Conservation (phyloP, 768 basidiomycete species). For the Mrakia frigida region DNA sequence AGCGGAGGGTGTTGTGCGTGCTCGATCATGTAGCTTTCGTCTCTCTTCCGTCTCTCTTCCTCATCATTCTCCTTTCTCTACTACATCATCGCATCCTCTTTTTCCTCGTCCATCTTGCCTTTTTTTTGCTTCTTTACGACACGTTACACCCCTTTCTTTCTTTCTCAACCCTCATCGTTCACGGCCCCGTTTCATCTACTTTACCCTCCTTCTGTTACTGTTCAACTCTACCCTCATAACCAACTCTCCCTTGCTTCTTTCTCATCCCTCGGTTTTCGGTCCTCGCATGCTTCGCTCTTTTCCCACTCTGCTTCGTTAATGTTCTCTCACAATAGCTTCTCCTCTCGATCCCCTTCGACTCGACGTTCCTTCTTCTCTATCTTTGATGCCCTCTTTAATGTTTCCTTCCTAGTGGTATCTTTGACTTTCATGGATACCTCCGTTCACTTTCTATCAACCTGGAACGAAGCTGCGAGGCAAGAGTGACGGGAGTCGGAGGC, state of each 20-base stretch:
- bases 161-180: background rate
- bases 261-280: too few species aligned
- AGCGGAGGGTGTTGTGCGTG: conserved; percentile 5
- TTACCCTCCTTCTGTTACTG: background rate
- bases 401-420: too few species aligned
- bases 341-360: background rate
- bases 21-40: background rate
- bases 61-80: background rate
- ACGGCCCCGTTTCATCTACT: too few species aligned
- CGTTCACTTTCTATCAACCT: too few species aligned
- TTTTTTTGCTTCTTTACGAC: background rate
- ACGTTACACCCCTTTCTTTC: background rate
- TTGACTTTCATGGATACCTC: too few species aligned
- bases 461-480: too few species aligned
- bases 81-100: background rate
- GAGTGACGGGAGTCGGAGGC: too few species aligned
- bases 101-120: background rate
- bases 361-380: background rate
- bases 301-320: background rate
- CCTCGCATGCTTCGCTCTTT: background rate
- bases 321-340: background rate
- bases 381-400: too few species aligned
- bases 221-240: background rate
- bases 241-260: background rate
- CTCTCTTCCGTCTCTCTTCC: background rate